Evolutionary conservation across 1,139 yeast species (phyloP).

Genomic region (Pichia sp.): DNA sequence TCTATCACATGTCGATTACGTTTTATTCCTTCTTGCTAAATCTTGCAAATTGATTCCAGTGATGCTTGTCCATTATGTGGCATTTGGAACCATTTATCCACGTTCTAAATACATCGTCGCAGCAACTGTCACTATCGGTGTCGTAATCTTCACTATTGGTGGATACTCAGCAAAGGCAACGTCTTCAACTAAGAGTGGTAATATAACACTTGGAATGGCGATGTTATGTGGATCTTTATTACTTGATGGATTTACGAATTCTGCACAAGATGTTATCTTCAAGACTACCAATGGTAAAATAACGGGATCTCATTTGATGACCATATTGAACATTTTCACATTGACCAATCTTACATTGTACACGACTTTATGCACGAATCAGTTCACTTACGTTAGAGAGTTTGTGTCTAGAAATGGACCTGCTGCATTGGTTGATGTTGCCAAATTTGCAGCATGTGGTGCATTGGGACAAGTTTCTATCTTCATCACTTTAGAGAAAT

Average conservation of each 20-base stretch:
- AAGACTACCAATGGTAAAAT: conserved; percentile 27
- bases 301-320: conserved; percentile 85
- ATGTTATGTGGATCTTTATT: conserved; percentile 59
- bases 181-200: conserved; percentile 30
- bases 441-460: conserved; percentile 71
- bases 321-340: conserved; percentile 57
- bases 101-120: conserved; percentile 74
- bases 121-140: conserved; percentile 69
- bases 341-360: conserved; percentile 33
- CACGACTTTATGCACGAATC: conserved; percentile 40
- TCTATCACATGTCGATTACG: conserved; percentile 74
- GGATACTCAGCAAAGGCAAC: conserved; percentile 21
- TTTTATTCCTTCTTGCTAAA: conserved; percentile 80
- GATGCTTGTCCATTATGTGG: conserved; percentile 69
- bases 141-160: conserved; percentile 60
- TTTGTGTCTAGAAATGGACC: conserved; percentile 43
- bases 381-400: conserved; percentile 39
- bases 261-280: conserved; percentile 86
- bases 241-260: conserved; percentile 86
- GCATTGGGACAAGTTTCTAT: conserved; percentile 91
- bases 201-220: conserved; percentile 47
- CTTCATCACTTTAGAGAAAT: conserved; percentile 72
- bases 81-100: conserved; percentile 71
- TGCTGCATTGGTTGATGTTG: conserved; percentile 48
- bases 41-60: conserved; percentile 93